These are phyloP conservation scores for Ormosia semicastrata DNA, from an alignment of 306 rosid species.

Conservation along the genomic window DNA sequence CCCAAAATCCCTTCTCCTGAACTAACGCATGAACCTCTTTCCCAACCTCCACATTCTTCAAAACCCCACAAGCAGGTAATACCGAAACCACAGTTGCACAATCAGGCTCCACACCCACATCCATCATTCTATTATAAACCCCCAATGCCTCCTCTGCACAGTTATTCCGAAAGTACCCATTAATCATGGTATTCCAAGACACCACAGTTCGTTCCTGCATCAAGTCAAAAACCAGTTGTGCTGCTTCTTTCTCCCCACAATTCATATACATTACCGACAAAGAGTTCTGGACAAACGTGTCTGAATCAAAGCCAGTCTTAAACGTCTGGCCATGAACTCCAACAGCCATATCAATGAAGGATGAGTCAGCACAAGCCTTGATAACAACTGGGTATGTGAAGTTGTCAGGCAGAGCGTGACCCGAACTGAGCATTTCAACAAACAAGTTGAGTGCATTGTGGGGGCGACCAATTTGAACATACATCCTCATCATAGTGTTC, in stretches of 20 bases:
- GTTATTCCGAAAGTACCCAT: conserved; percentile 63
- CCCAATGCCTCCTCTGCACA: conserved; percentile 47
- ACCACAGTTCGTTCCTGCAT: conserved; percentile 64
- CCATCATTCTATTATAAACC: conserved; percentile 61
- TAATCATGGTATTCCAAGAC: conserved; percentile 86
- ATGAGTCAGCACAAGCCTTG: conserved; percentile 76
- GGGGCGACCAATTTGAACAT: conserved; percentile 41
- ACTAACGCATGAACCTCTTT: conserved; percentile 54
- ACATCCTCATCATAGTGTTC: conserved; percentile 63
- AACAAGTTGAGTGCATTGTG: conserved; percentile 58
- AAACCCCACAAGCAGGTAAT: conserved; percentile 72
- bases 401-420: conserved; percentile 50
- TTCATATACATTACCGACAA: conserved; percentile 85
- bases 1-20: conserved; percentile 55
- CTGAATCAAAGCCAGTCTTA: conserved; percentile 45
- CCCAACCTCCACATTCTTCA: conserved; percentile 55
- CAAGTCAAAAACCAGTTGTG: conserved; percentile 52
- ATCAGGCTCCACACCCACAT: conserved; percentile 61
- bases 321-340: conserved; percentile 66
- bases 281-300: conserved; percentile 65
- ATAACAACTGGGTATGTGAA: conserved; percentile 65
- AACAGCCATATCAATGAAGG: conserved; percentile 42
- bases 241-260: conserved; percentile 53
- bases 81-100: conserved; percentile 74
- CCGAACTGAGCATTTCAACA: conserved; percentile 45